A percentile compares a stretch with the other conserved stretches of the same genome.
Conservation (phyloP, 2,329 filamentous ascomycete species). For the Emmonsia crescens region DNA sequence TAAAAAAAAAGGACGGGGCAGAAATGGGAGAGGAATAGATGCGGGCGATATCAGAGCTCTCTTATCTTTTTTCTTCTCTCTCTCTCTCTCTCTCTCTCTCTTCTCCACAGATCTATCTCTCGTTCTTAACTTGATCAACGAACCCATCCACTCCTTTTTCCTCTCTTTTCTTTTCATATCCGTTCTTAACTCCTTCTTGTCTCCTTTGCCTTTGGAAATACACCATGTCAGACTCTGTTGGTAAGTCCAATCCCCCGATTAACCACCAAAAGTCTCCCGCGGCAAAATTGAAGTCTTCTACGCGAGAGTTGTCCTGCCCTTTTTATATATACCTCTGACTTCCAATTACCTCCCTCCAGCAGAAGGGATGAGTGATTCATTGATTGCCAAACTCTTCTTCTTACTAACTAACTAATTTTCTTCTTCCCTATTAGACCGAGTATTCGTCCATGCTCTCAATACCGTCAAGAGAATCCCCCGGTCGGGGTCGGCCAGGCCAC, state of each 20-base stretch:
- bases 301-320: neutral
- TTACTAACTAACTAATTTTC: neutral
- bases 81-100: neutral
- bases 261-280: neutral
- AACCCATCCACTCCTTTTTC: neutral
- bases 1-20: neutral
- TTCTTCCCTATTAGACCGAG: conserved; percentile 58
- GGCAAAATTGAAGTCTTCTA: neutral
- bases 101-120: neutral
- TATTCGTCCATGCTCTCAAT: conserved; percentile 97
- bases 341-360: neutral
- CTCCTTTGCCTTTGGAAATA: conserved; percentile 2
- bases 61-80: neutral
- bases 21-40: neutral
- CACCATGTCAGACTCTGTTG: conserved; percentile 38
- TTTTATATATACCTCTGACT: neutral
- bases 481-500: conserved; percentile 80
- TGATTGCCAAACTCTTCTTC: too few relatives aligned
- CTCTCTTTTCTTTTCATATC: neutral
- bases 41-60: neutral
- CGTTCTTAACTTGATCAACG: neutral
- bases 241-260: conserved; percentile 22
- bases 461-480: conserved; percentile 96
- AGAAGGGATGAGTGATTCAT: neutral
- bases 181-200: neutral